These are phyloP conservation scores for Trametes sanguinea DNA, from an alignment of 768 basidiomycete genomes.

Conservation along the genomic window DNA sequence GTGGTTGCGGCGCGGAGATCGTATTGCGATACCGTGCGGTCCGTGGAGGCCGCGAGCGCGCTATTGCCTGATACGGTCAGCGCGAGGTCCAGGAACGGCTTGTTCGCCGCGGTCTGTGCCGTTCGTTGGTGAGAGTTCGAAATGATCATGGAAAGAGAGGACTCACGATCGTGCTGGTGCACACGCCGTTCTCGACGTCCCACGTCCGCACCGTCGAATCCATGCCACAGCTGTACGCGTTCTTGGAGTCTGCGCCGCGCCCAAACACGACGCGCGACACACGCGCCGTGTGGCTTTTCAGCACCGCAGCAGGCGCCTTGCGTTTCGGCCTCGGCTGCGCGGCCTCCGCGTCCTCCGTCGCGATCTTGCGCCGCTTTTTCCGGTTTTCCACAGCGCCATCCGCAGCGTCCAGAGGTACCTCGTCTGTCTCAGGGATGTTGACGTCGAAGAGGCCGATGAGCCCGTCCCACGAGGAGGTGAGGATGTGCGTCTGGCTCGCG, in stretches of 20 bases:
- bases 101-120: slow-evolving; percentile 63
- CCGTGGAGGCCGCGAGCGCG: slow-evolving; percentile 67
- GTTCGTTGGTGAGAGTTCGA: background rate
- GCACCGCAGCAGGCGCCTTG: slow-evolving; percentile 69
- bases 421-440: slow-evolving; percentile 58
- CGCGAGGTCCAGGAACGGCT: slow-evolving; percentile 71
- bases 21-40: slow-evolving; percentile 71
- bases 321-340: slow-evolving; percentile 44
- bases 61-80: slow-evolving; percentile 45
- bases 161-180: slow-evolving; percentile 68
- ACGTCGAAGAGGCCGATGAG: slow-evolving; percentile 84
- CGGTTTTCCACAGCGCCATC: slow-evolving; percentile 31
- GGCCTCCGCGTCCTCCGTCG: slow-evolving; percentile 35
- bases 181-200: slow-evolving; percentile 81
- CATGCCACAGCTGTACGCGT: slow-evolving; percentile 79
- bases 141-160: background rate
- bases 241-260: slow-evolving; percentile 30
- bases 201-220: slow-evolving; percentile 89
- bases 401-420: slow-evolving; percentile 50
- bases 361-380: slow-evolving; percentile 67
- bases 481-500: slow-evolving; percentile 56
- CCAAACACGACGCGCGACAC: slow-evolving; percentile 75
- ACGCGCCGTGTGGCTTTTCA: slow-evolving; percentile 82
- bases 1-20: slow-evolving; percentile 56
- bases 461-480: slow-evolving; percentile 88